Base-by-base conservation (phyloP, 139 green algal species). In the Spirogloea muscicola region DNA sequence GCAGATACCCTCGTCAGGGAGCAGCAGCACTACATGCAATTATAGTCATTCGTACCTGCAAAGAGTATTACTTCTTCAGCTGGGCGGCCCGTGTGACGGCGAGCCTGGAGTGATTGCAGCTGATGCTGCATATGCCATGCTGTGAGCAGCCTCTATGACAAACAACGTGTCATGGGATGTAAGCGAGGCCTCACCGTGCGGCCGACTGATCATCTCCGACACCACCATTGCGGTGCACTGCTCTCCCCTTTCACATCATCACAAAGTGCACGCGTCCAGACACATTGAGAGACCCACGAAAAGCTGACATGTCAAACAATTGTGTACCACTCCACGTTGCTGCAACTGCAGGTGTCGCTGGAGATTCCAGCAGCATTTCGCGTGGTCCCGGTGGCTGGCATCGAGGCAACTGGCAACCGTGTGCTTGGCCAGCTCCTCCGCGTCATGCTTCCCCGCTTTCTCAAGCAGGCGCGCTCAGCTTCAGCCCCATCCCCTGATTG, bases 281-380 rank as follows among this genome's bases (percentile, higher is more conserved):
- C 27, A 63, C 57, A 21, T 66, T 52, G 18, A 60, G 27, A 21
- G 21, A 55, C 21, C 21, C 21, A n/a, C n/a, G n/a, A n/a, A n/a
- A n/a, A n/a, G n/a, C n/a, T n/a, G n/a, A n/a, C n/a, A n/a, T n/a
- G n/a, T n/a, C n/a, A n/a, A n/a, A n/a, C n/a, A n/a, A n/a, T n/a
- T n/a, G n/a, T n/a, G n/a, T n/a, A n/a, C n/a, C n/a, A n/a, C n/a
- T n/a, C n/a, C n/a, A n/a, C n/a, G n/a, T n/a, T n/a, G n/a, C n/a
- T n/a, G n/a, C n/a, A n/a, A n/a, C 36, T 76, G 41, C 69, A 78
- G 69, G 69, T 78, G 58, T 59, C 52, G 34, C 29, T 78, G 3
- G 69, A 72, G 6, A 59, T 78, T 29, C 69, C 69, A 3, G 16
- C 34, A 9, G n/a, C 69, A 9, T 78, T 78, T 33, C 49, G 57